Evolutionary conservation across 2,329 filamentous ascomycete species (phyloP), one percentile per base, ranked within the genome.

Genomic region (Colletotrichum tropicicola): DNA sequence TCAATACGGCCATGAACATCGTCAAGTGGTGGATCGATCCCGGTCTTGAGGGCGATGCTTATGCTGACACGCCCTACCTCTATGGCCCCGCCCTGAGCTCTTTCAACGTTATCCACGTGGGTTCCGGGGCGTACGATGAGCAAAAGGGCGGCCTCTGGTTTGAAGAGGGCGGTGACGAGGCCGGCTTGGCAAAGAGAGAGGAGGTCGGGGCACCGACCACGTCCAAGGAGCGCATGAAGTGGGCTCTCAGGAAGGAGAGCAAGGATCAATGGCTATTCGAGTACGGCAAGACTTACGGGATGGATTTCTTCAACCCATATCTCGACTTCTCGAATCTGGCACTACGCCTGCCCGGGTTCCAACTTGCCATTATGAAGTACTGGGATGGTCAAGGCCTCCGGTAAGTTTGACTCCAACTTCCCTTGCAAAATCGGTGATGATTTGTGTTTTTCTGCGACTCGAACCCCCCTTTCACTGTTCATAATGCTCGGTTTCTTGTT

Each of bases 1-100:
- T 97, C 78, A 89, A 88, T 73, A 91, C 92, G 9, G 94, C 94
- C 0, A 89, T 98, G 78, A 90, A 89, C 55, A 90, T 97, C 44
- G 92, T 97, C 27, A 92, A 92, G 71, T 97, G 92, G 91, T 92
- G 90, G 81, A 91, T 98, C 51, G 95, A 99, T 74, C 95, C 95
- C 0, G 93, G 94, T 0, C 80, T 99, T 0, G 93, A 98, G 8
- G 94, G 94, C 9, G 94, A 99, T 75, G 90, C 92, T 0, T 94
- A 97, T 70, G 92, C 92, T 4, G 94, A 98, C 73, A 83, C 87
- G 70, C 96, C 95, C 1, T 93, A 94, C 73, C 79, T 98, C 4
- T 98, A 96, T 73, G 94, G 95, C 0, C 90, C 93, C 0, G 90
- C 93, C 0, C 77, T 97, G 53, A 91, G 89, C 63, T 92, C 89